Conservation (phyloP, 2,329 filamentous ascomycete species). For the Sclerotinia nivalis region DNA sequence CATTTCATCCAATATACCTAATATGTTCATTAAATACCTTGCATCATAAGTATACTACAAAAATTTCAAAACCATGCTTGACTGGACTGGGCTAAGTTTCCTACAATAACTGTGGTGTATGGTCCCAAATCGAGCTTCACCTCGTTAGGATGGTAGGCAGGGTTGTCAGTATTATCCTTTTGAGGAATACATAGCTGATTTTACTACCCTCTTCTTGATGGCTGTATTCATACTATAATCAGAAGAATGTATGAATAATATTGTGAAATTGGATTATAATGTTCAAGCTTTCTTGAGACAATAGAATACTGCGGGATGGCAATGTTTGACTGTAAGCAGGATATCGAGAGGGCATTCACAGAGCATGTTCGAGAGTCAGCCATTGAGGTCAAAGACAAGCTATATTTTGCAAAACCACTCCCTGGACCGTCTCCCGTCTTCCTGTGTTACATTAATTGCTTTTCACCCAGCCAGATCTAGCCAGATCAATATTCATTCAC, state of each 20-base stretch:
- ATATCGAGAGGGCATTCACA: background rate
- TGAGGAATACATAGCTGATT: background rate
- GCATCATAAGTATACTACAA: background rate
- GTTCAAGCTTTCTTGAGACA: background rate
- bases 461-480: background rate
- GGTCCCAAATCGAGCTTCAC: background rate
- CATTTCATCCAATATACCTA: background rate
- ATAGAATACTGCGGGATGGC: no score
- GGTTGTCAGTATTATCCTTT: background rate
- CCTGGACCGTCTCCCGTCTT: background rate
- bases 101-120: background rate
- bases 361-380: background rate
- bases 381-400: background rate
- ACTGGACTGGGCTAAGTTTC: background rate
- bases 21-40: background rate
- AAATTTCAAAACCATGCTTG: background rate
- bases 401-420: constrained; percentile 7
- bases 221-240: background rate
- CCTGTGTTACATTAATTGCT: no score
- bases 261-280: background rate
- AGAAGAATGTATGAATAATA: background rate
- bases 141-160: background rate
- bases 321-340: background rate
- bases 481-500: background rate
- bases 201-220: background rate